Conservation (phyloP, 2,329 filamentous ascomycete genomes). For the Monilinia fructigena region DNA sequence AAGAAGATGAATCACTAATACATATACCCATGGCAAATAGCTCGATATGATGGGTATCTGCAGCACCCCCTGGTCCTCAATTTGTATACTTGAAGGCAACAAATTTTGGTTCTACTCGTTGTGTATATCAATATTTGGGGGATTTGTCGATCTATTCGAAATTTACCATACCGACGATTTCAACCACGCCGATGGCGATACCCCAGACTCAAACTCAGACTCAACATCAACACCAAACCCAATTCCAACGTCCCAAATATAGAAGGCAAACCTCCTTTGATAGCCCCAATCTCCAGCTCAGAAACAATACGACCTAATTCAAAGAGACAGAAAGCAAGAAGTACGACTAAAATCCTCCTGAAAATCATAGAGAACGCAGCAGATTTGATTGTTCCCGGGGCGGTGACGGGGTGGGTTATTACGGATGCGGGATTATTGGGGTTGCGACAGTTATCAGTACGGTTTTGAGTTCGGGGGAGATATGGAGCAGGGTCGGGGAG, state of each 20-base stretch:
- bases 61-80: conserved; percentile 44
- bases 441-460: conserved; percentile 61
- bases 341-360: not conserved
- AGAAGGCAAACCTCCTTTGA: not conserved
- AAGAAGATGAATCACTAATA: not conserved
- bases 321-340: conserved; percentile 3
- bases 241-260: not conserved
- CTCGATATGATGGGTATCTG: conserved; percentile 53
- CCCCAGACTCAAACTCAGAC: no score
- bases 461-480: conserved; percentile 56
- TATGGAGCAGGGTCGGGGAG: conserved; percentile 53
- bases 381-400: conserved; percentile 62
- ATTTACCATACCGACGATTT: not conserved
- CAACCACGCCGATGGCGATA: not conserved
- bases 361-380: conserved; percentile 54
- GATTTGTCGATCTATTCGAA: conserved; percentile 27
- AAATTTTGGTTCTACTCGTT: conserved; percentile 65
- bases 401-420: conserved; percentile 59
- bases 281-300: not conserved
- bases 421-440: conserved; percentile 52
- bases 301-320: not conserved
- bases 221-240: not conserved
- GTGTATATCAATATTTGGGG: conserved; percentile 46
- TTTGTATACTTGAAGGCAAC: conserved; percentile 59
- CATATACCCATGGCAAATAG: conserved; percentile 20